Evolutionary conservation across 169 alveolate genomes (phyloP).

Genomic region (Plasmodium gaboni): DNA sequence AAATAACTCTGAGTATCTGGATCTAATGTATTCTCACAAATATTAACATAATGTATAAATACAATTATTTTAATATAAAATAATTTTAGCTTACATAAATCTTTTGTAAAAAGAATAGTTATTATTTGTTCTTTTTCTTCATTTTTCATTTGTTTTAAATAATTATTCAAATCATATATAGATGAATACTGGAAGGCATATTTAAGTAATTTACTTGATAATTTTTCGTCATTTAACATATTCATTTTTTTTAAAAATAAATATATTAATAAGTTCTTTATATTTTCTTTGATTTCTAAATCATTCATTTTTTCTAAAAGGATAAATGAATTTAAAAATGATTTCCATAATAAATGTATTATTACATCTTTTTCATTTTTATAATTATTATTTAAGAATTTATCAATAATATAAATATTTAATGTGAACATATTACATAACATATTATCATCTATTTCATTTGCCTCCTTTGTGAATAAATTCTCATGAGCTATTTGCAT

Average conservation of each 20-base stretch:
- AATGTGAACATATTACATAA: constrained; percentile 34
- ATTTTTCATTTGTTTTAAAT: constrained; percentile 29
- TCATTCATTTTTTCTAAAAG: constrained; percentile 34
- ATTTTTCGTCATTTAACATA: constrained; percentile 44
- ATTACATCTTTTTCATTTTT: constrained; percentile 3
- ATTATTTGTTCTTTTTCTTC: constrained; percentile 12
- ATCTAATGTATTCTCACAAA: constrained; percentile 18
- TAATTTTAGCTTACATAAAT: constrained; percentile 41
- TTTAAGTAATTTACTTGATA: constrained; percentile 37
- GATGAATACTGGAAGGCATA: constrained; percentile 37
- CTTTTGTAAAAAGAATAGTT: constrained; percentile 7
- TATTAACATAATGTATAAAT: constrained; percentile 39
- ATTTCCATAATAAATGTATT: constrained; percentile 22
- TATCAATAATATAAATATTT: constrained; percentile 33
- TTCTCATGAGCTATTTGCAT: constrained; percentile 15
- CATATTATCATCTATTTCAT: neutral
- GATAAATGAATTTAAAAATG: constrained; percentile 34
- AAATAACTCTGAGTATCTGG: constrained; percentile 19
- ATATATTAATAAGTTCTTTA: constrained; percentile 16
- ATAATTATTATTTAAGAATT: constrained; percentile 19
- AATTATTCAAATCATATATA: constrained; percentile 40
- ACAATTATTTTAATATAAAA: constrained; percentile 63
- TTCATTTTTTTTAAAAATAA: constrained; percentile 41
- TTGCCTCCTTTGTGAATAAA: neutral
- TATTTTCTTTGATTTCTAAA: constrained; percentile 16